Conservation (phyloP, 2,329 filamentous ascomycete genomes). For the Cercospora sp. region DNA sequence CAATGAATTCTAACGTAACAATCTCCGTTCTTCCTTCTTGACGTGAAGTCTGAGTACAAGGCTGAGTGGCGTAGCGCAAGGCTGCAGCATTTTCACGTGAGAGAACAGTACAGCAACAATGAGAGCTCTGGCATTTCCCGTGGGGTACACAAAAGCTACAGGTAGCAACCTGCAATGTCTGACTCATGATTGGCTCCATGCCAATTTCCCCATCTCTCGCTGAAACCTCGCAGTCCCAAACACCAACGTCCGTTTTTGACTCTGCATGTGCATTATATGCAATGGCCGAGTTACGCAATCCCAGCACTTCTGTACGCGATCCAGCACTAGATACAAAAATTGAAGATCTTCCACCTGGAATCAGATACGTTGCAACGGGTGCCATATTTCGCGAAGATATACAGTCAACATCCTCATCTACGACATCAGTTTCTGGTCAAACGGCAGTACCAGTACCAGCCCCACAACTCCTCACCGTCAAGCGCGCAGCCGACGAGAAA, state of each 20-base stretch:
- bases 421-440: background rate
- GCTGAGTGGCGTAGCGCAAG: background rate
- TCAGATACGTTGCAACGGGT: slow-evolving; percentile 14
- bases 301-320: background rate
- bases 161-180: background rate
- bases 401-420: background rate
- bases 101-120: background rate
- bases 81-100: background rate
- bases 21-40: background rate
- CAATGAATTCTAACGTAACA: background rate
- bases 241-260: background rate
- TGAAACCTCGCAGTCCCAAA: background rate
- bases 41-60: background rate
- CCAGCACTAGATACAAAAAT: slow-evolving; percentile 11
- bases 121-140: background rate
- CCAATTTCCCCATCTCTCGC: background rate
- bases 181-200: slow-evolving; percentile 1
- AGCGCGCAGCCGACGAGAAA: slow-evolving; percentile 14
- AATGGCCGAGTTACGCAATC: background rate
- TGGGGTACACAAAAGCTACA: background rate
- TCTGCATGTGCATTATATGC: background rate
- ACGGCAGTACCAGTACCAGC: background rate
- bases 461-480: slow-evolving; percentile 16
- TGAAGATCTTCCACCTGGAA: slow-evolving; percentile 9
- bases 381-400: slow-evolving; percentile 9